Conservation (phyloP, 495 filamentous ascomycete genomes). For the Coniosporium apollinis region DNA sequence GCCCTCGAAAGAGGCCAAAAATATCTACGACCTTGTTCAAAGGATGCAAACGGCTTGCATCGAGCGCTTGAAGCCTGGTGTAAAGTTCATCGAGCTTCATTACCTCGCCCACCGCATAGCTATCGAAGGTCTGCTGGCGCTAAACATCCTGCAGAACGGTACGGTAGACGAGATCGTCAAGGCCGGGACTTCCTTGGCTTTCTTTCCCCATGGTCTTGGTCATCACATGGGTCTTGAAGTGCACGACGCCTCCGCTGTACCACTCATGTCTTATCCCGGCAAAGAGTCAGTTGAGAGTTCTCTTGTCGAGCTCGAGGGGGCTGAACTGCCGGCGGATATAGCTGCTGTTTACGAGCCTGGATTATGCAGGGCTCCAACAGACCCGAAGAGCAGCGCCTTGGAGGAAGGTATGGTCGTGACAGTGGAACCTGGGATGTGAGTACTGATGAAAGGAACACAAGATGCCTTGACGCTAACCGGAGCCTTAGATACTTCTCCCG, state of each 20-base stretch:
- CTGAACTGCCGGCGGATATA: conserved; percentile 1
- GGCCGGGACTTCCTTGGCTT: conserved; percentile 54
- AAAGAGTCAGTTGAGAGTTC: conserved; percentile 10
- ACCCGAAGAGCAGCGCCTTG: conserved; percentile 21
- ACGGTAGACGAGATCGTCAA: conserved; percentile 44
- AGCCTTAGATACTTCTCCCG: conserved; percentile 44
- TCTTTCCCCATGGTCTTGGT: conserved; percentile 82
- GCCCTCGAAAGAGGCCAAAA: conserved; percentile 40
- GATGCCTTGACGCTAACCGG: too few relatives aligned
- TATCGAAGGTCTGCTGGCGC: conserved; percentile 44
- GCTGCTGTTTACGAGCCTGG: conserved; percentile 9
- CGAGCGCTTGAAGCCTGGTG: conserved; percentile 42
- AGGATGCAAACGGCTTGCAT: conserved; percentile 74
- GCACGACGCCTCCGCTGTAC: conserved; percentile 52
- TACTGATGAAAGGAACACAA: too few relatives aligned
- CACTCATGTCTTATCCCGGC: conserved; percentile 14
- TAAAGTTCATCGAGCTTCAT: conserved; percentile 50
- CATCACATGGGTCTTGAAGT: conserved; percentile 85
- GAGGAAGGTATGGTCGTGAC: conserved; percentile 65
- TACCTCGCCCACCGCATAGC: conserved; percentile 55
- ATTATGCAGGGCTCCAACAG: conserved; percentile 9
- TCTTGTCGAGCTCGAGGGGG: too few relatives aligned
- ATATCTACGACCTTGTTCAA: conserved; percentile 61
- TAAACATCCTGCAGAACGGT: conserved; percentile 50
- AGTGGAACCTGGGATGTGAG: conserved; percentile 68